These are phyloP conservation scores for Aspergillus funiculosus DNA, from an alignment of 495 filamentous ascomycete genomes.

Conservation along the genomic window DNA sequence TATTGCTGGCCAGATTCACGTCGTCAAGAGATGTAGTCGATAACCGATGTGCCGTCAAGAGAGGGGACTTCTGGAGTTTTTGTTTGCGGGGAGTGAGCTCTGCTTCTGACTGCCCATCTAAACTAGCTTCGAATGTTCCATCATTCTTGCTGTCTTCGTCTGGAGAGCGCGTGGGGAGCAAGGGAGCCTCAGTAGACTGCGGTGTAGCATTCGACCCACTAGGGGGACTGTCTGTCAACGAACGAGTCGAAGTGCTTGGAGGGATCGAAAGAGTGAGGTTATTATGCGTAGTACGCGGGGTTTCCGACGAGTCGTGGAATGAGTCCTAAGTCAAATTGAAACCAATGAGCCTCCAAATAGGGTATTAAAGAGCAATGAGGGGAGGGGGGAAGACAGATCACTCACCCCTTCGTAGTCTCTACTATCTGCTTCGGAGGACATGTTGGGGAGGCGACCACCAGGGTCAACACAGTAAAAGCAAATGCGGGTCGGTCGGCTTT, in stretches of 20 bases:
- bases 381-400: constrained; percentile 17
- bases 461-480: constrained; percentile 10
- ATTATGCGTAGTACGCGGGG: constrained; percentile 25
- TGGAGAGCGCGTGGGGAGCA: constrained; percentile 28
- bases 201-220: constrained; percentile 34
- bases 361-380: background rate
- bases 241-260: constrained; percentile 36
- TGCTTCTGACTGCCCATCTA: constrained; percentile 23
- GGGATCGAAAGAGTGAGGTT: constrained; percentile 34
- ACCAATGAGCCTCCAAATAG: background rate
- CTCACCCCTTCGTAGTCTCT: constrained; percentile 49
- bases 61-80: constrained; percentile 45
- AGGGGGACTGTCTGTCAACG: constrained; percentile 46
- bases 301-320: constrained; percentile 72
- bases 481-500: constrained; percentile 3
- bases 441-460: constrained; percentile 23
- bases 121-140: constrained; percentile 21
- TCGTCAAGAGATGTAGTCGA: constrained; percentile 64
- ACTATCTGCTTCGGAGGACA: constrained; percentile 41
- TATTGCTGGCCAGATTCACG: constrained; percentile 58
- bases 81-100: constrained; percentile 34
- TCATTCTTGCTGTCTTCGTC: constrained; percentile 31
- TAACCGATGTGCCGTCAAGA: constrained; percentile 55
- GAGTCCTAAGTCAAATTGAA: constrained; percentile 51
- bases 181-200: constrained; percentile 33